These are phyloP conservation scores for Dendryphion nanum DNA, from an alignment of 2,329 filamentous ascomycete genomes.

Conservation along the genomic window DNA sequence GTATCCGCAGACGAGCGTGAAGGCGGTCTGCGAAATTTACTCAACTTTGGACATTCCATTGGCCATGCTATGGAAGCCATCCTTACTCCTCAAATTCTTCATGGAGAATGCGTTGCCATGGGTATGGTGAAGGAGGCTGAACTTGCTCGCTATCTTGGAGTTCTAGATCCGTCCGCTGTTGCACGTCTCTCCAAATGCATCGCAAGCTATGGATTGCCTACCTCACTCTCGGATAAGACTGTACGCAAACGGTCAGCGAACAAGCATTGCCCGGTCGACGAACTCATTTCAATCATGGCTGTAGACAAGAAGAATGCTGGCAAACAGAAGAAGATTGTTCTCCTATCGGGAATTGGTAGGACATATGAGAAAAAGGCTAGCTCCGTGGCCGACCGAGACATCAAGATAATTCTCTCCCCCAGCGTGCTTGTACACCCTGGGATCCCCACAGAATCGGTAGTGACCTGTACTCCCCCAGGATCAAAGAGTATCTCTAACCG, in stretches of 20 bases:
- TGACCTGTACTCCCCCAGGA: slow-evolving; percentile 83
- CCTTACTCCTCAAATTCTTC: slow-evolving; percentile 88
- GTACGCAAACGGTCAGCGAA: slow-evolving; percentile 80
- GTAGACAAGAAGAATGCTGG: slow-evolving; percentile 99
- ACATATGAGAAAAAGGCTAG: slow-evolving; percentile 86
- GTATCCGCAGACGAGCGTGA: slow-evolving; percentile 94
- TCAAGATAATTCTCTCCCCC: slow-evolving; percentile 78
- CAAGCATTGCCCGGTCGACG: slow-evolving; percentile 83
- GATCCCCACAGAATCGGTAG: slow-evolving; percentile 62
- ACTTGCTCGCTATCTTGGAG: slow-evolving; percentile 81
- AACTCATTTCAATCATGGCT: slow-evolving; percentile 87
- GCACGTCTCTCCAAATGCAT: slow-evolving; percentile 90
- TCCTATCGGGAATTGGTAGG: slow-evolving; percentile 85
- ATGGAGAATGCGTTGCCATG: slow-evolving; percentile 93
- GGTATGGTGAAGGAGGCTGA: slow-evolving; percentile 99
- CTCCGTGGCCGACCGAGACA: slow-evolving; percentile 81
- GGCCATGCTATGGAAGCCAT: slow-evolving; percentile 96
- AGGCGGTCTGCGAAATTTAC: slow-evolving; percentile 85
- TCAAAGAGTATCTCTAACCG: slow-evolving; percentile 98
- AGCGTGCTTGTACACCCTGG: slow-evolving; percentile 73
- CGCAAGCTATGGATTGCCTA: slow-evolving; percentile 87
- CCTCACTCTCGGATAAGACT: slow-evolving; percentile 77
- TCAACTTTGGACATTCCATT: slow-evolving; percentile 98
- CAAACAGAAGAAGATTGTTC: slow-evolving; percentile 89
- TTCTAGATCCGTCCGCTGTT: slow-evolving; percentile 82